Percentiles rank a stretch among this genome's conserved stretches.
Conservation (phyloP, 805 yeast genomes). For the Cyberlindnera euphorbiae region DNA sequence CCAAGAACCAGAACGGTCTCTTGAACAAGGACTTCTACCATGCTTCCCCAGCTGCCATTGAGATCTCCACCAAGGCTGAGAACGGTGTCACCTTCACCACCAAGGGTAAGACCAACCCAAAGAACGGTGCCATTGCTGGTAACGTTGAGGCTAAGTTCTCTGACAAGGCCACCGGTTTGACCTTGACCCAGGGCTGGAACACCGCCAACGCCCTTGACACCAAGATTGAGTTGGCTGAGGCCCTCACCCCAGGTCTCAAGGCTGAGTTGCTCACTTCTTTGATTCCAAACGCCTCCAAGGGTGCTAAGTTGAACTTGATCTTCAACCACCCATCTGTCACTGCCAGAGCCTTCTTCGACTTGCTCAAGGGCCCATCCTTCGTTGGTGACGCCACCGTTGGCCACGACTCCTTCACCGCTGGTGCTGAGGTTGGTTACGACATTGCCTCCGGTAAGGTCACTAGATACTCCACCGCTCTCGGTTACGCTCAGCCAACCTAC, state of each 20-base stretch:
- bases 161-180: slow-evolving; percentile 88
- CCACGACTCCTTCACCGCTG: slow-evolving; percentile 94
- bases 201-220: slow-evolving; percentile 88
- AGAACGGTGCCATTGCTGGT: slow-evolving; percentile 80
- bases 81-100: slow-evolving; percentile 94
- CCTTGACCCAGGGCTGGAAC: slow-evolving; percentile 97
- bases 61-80: slow-evolving; percentile 89
- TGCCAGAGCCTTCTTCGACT: slow-evolving; percentile 92
- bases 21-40: slow-evolving; percentile 92
- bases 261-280: slow-evolving; percentile 85
- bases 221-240: slow-evolving; percentile 87
- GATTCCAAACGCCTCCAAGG: slow-evolving; percentile 80
- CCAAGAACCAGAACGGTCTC: slow-evolving; percentile 88
- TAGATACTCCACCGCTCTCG: slow-evolving; percentile 89
- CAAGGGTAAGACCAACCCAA: slow-evolving; percentile 75
- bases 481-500: slow-evolving; percentile 87
- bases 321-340: slow-evolving; percentile 90
- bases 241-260: slow-evolving; percentile 92
- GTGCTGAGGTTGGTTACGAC: slow-evolving; percentile 97
- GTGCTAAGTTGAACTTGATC: slow-evolving; percentile 84
- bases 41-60: slow-evolving; percentile 79
- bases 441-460: slow-evolving; percentile 88
- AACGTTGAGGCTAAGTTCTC: slow-evolving; percentile 86
- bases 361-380: slow-evolving; percentile 92
- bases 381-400: slow-evolving; percentile 93